Base-by-base conservation (phyloP, 2,329 filamentous ascomycete species). In the Raffaelea deltoideospora region DNA sequence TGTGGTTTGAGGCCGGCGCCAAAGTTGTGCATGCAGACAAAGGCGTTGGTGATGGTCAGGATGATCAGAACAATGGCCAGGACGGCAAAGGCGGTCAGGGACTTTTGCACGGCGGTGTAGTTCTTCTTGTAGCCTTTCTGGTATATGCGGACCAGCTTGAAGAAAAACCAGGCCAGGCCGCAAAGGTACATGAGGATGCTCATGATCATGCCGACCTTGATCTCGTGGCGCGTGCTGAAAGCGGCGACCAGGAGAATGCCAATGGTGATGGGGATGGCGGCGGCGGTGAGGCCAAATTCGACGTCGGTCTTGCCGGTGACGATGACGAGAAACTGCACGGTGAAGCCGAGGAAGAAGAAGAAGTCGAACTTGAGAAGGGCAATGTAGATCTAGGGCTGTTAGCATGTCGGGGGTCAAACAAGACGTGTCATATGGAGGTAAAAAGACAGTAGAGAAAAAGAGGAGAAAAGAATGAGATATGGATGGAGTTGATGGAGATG, bases 301-400 rank as follows among this genome's bases (percentile, higher is more conserved):
- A 75, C 64, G 43, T 79, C 71, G 33, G 69, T 69, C 45, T 71
- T 64, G 41, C 65, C 70, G 31, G 73, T 78, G 41, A 98, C 86
- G 41, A 96, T 81, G 48, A 98, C 88, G 37, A 96, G 72, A 58
- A 98, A 98, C 54, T 98, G 90, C 33, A 98, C 84, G 7, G 90
- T 96, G 58, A 98, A 98, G 37, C 88, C 90, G 35, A 98, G 75
- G 69, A 98, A 98, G 67, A 98, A 96, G 75, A 98, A 98, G 61
- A 98, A 96, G 61, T 98, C 90, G 57, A 98, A 98, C 60, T 98
- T 98, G 46, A 98, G 71, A 10, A 98, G 72, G 27, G 90, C 85
- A 51, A 98, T 95, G 59, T 95, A 98, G 56, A 98, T 87, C 87
- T 94, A 13, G 43, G 20, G 6, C 3, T 2, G 36, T 39, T 29